Conservation (phyloP, 1,139 yeast species). For the Zygoascus hellenicus region DNA sequence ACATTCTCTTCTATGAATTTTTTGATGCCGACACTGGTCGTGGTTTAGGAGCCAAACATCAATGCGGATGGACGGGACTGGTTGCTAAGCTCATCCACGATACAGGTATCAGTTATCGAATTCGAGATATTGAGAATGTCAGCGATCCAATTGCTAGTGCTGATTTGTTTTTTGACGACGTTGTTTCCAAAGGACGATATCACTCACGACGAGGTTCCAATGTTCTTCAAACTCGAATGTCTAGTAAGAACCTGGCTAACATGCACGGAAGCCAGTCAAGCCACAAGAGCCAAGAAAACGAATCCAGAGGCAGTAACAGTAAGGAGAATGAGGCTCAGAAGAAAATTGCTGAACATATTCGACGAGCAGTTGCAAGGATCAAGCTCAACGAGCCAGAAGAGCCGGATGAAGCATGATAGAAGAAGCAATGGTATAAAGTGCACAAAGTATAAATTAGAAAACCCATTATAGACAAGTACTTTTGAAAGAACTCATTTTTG, state of each 20-base stretch:
- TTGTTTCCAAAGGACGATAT: conserved; percentile 20
- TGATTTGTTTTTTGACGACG: conserved; percentile 37
- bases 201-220: conserved; percentile 19
- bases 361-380: conserved; percentile 6
- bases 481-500: too few relatives aligned
- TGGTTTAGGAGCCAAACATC: conserved; percentile 93
- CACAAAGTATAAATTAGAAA: too few relatives aligned
- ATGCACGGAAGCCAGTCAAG: conserved; percentile 7
- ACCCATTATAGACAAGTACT: too few relatives aligned
- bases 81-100: conserved; percentile 94
- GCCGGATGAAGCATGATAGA: conserved; percentile 3
- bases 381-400: conserved; percentile 6
- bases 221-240: conserved; percentile 20
- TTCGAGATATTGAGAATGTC: conserved; percentile 28
- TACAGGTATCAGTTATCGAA: conserved; percentile 56
- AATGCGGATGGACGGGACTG: conserved; percentile 95
- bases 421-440: too few relatives aligned
- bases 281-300: not conserved
- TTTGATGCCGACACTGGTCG: conserved; percentile 95
- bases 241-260: conserved; percentile 15
- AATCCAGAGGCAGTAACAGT: not conserved
- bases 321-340: conserved; percentile 1
- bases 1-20: conserved; percentile 78
- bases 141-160: conserved; percentile 36
- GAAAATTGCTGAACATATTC: conserved; percentile 8